phyloP scores from a whole-genome alignment of 768 basidiomycete species.

The Dioszegia crocea region DNA sequence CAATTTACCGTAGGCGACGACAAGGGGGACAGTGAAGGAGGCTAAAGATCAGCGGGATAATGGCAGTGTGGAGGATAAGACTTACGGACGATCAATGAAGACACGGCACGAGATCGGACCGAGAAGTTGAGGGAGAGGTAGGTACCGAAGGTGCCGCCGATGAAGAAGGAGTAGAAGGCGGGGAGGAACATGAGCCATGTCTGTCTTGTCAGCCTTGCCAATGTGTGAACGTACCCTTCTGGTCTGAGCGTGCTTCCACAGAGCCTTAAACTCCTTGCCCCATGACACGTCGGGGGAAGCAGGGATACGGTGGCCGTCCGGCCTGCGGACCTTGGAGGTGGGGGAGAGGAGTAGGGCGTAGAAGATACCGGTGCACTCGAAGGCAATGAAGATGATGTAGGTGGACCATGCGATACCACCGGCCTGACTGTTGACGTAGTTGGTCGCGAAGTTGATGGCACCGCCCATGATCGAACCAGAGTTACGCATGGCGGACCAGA shows the following conservation, averaged over 20 bases:
- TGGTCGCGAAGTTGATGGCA: constrained; percentile 21
- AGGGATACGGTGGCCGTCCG: constrained; percentile 22
- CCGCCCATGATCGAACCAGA: constrained; percentile 17
- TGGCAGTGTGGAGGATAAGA: not conserved
- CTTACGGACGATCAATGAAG: constrained; percentile 35
- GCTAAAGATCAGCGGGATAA: constrained; percentile 7
- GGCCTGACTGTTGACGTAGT: constrained; percentile 1
- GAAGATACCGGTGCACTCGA: constrained; percentile 16
- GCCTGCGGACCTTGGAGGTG: constrained; percentile 18
- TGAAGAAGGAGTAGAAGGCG: constrained; percentile 33
- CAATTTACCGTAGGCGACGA: constrained; percentile 18
- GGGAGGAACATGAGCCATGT: constrained; percentile 21
- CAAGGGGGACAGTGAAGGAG: constrained; percentile 18
- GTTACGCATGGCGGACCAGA: constrained; percentile 27
- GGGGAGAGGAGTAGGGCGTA: constrained; percentile 18
- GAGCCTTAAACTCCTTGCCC: constrained; percentile 18
- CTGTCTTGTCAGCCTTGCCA: not conserved
- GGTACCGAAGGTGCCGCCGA: constrained; percentile 25
- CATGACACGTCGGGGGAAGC: constrained; percentile 12
- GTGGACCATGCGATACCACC: constrained; percentile 22
- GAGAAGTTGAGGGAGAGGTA: constrained; percentile 32
- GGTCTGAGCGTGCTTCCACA: constrained; percentile 14
- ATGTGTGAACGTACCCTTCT: constrained; percentile 13
- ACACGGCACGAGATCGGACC: constrained; percentile 28
- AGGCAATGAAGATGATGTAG: constrained; percentile 25